Evolutionary conservation across 805 yeast species (phyloP).

Genomic region (Kodamaea sagamina): DNA sequence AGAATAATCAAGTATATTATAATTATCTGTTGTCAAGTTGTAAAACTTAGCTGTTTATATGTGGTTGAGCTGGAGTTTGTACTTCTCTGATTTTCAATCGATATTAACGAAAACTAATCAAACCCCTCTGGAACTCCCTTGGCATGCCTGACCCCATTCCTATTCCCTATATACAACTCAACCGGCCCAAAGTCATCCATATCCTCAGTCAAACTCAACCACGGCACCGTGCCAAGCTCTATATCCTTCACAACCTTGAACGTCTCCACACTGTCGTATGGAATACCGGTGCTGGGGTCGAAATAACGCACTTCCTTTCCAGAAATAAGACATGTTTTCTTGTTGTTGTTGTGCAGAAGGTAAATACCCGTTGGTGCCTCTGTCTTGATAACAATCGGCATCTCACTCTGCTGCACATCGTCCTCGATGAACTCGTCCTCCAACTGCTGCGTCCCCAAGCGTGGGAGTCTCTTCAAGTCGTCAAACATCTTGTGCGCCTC

Average conservation of each 20-base stretch:
- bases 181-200: slow-evolving; percentile 55
- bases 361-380: slow-evolving; percentile 76
- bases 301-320: slow-evolving; percentile 80
- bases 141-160: slow-evolving; percentile 68
- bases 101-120: slow-evolving; percentile 30
- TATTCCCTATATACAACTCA: slow-evolving; percentile 42
- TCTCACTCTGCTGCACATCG: slow-evolving; percentile 39
- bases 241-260: slow-evolving; percentile 60
- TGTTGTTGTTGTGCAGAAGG: slow-evolving; percentile 61
- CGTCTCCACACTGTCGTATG: slow-evolving; percentile 82
- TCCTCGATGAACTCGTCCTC: slow-evolving; percentile 49
- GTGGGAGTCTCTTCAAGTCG: slow-evolving; percentile 51
- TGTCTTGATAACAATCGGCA: slow-evolving; percentile 53
- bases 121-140: slow-evolving; percentile 89
- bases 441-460: slow-evolving; percentile 58
- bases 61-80: no score
- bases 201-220: slow-evolving; percentile 53
- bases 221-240: slow-evolving; percentile 50
- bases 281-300: slow-evolving; percentile 87
- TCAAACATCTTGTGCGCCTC: slow-evolving; percentile 44
- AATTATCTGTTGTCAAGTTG: neutral
- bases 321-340: slow-evolving; percentile 69
- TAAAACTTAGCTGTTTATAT: no score
- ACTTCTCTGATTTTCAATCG: no score
- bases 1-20: neutral